A percentile compares a stretch with the other conserved stretches of the same genome.
Evolutionary conservation across 495 filamentous ascomycete species (phyloP).

Genomic region (Cetradonia linearis): DNA sequence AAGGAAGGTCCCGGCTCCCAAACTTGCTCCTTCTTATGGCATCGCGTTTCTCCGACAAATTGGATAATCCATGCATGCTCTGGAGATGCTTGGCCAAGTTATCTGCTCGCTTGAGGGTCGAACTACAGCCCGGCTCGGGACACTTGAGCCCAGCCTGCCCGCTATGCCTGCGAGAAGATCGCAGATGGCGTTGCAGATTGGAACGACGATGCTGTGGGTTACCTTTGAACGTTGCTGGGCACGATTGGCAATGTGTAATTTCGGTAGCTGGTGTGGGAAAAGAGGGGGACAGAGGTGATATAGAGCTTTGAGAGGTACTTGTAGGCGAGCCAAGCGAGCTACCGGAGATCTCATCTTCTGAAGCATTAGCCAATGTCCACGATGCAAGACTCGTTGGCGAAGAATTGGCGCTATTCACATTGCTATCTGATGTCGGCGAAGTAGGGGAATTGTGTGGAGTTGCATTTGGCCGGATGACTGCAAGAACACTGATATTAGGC

Average conservation of each 20-base stretch:
- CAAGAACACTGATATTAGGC: background rate
- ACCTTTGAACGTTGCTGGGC: background rate
- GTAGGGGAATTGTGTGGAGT: background rate
- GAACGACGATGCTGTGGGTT: slow-evolving; percentile 6
- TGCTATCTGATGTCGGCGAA: background rate
- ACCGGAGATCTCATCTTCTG: background rate
- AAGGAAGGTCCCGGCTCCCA: background rate
- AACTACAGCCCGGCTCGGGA: background rate
- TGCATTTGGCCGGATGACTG: background rate
- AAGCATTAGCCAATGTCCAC: background rate
- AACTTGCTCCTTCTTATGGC: background rate
- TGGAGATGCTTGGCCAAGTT: slow-evolving; percentile 2
- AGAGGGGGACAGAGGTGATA: slow-evolving; percentile 2
- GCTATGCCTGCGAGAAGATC: background rate
- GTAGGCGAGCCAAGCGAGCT: background rate
- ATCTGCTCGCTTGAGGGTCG: slow-evolving; percentile 1
- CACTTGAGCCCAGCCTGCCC: slow-evolving; percentile 4
- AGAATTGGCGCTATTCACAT: background rate
- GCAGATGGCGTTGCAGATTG: background rate
- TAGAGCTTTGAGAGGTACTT: background rate
- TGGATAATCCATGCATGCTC: background rate
- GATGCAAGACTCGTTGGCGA: background rate
- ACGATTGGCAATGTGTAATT: background rate
- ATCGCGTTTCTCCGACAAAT: background rate
- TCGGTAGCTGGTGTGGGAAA: background rate